phyloP scores from a whole-genome alignment of 164 flowering plant genomes.

The Annona squamosa region DNA sequence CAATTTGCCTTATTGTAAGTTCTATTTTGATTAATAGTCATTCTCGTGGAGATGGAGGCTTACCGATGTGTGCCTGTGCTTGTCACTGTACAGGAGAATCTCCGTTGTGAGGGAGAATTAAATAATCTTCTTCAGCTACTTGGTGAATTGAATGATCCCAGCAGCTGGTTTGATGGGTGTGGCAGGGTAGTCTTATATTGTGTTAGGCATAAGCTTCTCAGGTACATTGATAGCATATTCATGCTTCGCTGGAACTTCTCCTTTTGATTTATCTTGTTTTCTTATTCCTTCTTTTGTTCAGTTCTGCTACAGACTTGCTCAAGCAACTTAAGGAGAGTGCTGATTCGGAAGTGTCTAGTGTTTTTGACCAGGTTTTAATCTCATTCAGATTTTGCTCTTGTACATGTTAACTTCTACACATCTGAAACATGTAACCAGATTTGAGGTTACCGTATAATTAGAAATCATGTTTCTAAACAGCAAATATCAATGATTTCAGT shows the following conservation, averaged over 20 bases:
- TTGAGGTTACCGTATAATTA: too few species aligned
- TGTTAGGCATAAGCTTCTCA: constrained; percentile 41
- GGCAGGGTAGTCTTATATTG: constrained; percentile 43
- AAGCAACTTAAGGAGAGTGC: constrained; percentile 51
- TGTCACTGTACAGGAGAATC: constrained; percentile 39
- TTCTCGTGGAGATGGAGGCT: neutral
- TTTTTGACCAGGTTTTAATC: constrained; percentile 57
- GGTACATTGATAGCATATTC: constrained; percentile 28
- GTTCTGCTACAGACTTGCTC: constrained; percentile 54
- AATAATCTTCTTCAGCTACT: constrained; percentile 47
- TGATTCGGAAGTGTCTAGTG: constrained; percentile 30
- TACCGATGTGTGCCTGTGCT: neutral
- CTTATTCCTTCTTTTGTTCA: constrained; percentile 22
- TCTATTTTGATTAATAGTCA: constrained; percentile 1
- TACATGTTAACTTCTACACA: neutral
- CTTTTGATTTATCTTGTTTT: constrained; percentile 2
- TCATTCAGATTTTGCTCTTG: constrained; percentile 1
- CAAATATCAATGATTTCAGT: too few species aligned
- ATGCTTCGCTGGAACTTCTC: constrained; percentile 2
- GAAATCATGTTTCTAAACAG: too few species aligned
- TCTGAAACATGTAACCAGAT: too few species aligned
- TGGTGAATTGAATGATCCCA: constrained; percentile 43
- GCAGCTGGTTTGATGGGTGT: constrained; percentile 69
- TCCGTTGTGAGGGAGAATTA: constrained; percentile 44
- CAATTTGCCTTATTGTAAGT: constrained; percentile 61